Evolutionary conservation across 257 asterid species (phyloP).

Genomic region (Nicotiana otophora): DNA sequence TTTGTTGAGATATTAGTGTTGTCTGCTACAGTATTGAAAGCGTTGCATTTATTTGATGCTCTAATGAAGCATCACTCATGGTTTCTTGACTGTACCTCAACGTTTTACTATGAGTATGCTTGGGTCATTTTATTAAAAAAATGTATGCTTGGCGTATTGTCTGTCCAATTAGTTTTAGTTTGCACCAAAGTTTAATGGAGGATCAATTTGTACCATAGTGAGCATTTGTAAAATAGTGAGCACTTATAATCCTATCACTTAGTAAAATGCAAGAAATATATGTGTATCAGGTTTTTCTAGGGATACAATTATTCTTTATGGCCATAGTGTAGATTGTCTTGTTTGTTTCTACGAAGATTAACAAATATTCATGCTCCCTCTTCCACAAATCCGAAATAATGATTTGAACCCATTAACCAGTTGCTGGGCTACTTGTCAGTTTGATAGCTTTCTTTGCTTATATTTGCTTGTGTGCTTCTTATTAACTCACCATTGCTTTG

Average conservation of each 20-base stretch:
- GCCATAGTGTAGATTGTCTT: background rate
- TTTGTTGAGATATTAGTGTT: background rate
- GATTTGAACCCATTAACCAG: background rate
- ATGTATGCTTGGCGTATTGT: background rate
- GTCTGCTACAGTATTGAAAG: background rate
- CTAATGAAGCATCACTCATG: background rate
- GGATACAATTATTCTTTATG: background rate
- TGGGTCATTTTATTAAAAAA: background rate
- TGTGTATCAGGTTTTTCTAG: background rate
- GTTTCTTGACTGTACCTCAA: background rate
- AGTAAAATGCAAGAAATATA: background rate
- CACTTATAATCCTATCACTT: background rate
- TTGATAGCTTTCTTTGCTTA: background rate
- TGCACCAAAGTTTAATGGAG: background rate
- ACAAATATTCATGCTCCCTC: background rate
- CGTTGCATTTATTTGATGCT: background rate
- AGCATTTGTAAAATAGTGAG: background rate
- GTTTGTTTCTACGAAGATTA: background rate
- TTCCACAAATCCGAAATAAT: background rate
- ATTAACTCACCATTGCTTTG: background rate
- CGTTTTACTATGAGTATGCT: background rate
- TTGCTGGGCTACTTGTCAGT: background rate
- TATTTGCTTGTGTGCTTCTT: constrained; percentile 4
- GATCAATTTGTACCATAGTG: background rate
- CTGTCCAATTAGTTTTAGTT: background rate